Conservation (phyloP, 2,329 filamentous ascomycete genomes). For the Diaporthe nobilis region DNA sequence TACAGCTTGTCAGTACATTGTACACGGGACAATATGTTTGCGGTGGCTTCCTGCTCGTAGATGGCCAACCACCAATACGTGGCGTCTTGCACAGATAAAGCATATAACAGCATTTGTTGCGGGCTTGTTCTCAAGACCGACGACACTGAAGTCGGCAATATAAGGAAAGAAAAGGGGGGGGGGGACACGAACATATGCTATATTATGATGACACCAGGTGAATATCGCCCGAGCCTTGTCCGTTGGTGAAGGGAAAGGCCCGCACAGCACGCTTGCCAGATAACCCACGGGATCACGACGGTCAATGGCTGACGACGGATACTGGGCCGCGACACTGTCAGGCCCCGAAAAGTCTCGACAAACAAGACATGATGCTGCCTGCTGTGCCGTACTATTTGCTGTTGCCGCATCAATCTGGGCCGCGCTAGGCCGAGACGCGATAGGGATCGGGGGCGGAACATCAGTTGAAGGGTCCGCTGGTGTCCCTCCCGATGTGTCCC, state of each 20-base stretch:
- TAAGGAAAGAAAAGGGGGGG: not conserved
- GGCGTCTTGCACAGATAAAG: not conserved
- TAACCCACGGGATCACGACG: constrained; percentile 75
- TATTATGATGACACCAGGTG: constrained; percentile 95
- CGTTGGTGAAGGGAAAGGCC: constrained; percentile 83
- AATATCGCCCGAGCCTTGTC: constrained; percentile 96
- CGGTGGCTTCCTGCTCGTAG: not conserved
- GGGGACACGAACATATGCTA: constrained; percentile 75
- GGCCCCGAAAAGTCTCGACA: constrained; percentile 91
- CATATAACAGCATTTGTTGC: not conserved
- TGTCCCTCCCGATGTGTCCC: constrained; percentile 42
- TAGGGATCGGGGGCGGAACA: constrained; percentile 66
- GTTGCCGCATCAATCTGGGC: constrained; percentile 65
- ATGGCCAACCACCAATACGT: not conserved
- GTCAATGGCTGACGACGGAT: constrained; percentile 80
- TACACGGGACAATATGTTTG: not conserved
- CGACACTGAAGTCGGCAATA: not conserved
- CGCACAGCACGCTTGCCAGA: constrained; percentile 83
- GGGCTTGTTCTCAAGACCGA: not conserved
- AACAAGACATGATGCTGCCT: constrained; percentile 71
- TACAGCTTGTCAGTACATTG: not conserved
- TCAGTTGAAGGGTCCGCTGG: constrained; percentile 47
- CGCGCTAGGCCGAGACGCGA: constrained; percentile 65
- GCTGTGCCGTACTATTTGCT: constrained; percentile 49
- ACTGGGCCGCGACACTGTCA: constrained; percentile 82